Percentiles rank a stretch among this genome's conserved stretches.
Evolutionary conservation across 495 filamentous ascomycete genomes (phyloP).

Genomic region (Hypoxylon subgilvum): DNA sequence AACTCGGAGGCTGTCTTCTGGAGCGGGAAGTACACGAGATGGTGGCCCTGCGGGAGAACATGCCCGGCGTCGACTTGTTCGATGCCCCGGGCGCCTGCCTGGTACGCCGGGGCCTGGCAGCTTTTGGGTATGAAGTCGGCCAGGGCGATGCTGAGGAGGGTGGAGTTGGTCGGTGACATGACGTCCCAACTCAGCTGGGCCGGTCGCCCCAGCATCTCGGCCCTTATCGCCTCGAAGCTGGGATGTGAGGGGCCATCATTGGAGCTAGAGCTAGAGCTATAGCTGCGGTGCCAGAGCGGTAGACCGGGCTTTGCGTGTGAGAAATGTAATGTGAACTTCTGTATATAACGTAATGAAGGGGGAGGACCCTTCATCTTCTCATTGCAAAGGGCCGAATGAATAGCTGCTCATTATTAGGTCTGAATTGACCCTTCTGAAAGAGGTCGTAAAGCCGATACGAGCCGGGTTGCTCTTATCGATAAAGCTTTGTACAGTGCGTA

Average conservation of each 20-base stretch:
- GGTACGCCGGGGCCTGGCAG: conserved; percentile 10
- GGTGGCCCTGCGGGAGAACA: conserved; percentile 67
- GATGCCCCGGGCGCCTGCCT: not conserved
- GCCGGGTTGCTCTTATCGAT: conserved; percentile 29
- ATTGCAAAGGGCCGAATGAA: not conserved
- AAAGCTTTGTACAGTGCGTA: conserved; percentile 7
- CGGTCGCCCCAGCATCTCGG: conserved; percentile 49
- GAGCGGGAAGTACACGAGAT: conserved; percentile 75
- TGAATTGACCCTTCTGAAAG: not conserved
- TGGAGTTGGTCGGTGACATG: conserved; percentile 66
- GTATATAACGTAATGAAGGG: conserved; percentile 3
- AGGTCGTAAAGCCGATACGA: not conserved
- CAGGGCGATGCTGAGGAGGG: conserved; percentile 70
- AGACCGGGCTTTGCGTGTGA: not conserved
- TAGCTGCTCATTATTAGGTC: not conserved
- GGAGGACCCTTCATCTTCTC: conserved; percentile 12
- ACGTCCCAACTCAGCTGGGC: conserved; percentile 67
- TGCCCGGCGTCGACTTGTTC: not conserved
- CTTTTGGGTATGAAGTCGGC: conserved; percentile 58
- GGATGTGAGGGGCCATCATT: conserved; percentile 2
- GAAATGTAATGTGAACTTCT: not conserved
- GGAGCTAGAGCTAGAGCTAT: conserved; percentile 22
- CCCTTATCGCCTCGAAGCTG: conserved; percentile 21
- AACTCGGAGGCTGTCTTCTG: conserved; percentile 60
- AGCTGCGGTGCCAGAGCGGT: conserved; percentile 5